A percentile compares a stretch with the other conserved stretches of the same genome.
Conservation (phyloP, 2,329 filamentous ascomycete genomes). For the Colletotrichum chrysophilum region DNA sequence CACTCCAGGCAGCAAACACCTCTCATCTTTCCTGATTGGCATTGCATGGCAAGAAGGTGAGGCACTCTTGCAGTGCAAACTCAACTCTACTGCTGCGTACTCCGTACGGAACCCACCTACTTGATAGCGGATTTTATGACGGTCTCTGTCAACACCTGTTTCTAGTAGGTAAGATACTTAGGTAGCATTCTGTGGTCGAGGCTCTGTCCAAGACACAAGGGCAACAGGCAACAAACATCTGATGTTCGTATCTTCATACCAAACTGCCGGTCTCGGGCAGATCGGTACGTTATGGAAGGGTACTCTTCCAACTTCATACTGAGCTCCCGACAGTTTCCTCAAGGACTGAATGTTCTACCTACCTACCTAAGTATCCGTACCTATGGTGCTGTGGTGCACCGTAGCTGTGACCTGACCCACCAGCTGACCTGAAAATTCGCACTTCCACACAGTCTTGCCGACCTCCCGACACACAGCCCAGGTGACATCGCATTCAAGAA, state of each 20-base stretch:
- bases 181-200: not conserved
- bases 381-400: not conserved
- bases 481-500: not conserved
- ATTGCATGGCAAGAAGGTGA: not conserved
- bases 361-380: not conserved
- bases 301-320: not conserved
- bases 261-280: not conserved
- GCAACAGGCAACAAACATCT: not conserved
- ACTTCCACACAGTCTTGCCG: not conserved
- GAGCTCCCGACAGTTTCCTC: not conserved
- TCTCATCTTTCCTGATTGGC: not conserved
- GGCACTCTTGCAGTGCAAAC: not conserved
- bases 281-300: not conserved
- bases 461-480: not conserved
- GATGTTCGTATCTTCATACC: not conserved
- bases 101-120: not conserved
- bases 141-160: not conserved
- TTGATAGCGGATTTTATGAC: not conserved
- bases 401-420: not conserved
- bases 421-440: not conserved
- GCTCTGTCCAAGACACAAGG: not conserved
- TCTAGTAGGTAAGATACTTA: not conserved
- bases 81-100: not conserved
- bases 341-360: not conserved
- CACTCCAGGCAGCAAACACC: not conserved